These are phyloP conservation scores for Fistulifera solaris DNA, from an alignment of 108 stramenopile species.

Conservation along the genomic window DNA sequence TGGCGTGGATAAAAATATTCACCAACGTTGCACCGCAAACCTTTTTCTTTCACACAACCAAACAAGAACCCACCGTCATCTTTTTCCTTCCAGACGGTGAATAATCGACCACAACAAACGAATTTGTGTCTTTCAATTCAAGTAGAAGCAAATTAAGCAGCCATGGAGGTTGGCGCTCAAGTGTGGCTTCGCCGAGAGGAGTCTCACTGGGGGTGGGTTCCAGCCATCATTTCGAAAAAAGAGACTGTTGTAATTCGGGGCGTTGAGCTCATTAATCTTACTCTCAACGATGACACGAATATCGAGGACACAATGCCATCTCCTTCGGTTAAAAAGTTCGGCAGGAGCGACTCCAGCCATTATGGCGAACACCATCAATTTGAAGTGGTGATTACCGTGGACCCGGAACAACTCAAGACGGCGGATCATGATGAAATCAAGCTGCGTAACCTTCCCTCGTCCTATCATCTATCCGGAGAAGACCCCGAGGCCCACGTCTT, in stretches of 20 bases:
- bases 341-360: constrained; percentile 25
- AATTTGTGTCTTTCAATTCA: no score
- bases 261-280: constrained; percentile 53
- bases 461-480: constrained; percentile 36
- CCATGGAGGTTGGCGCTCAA: constrained; percentile 77
- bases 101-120: no score
- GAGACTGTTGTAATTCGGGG: constrained; percentile 43
- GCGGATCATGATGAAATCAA: constrained; percentile 75
- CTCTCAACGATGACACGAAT: constrained; percentile 38
- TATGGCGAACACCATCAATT: constrained; percentile 46
- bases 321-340: constrained; percentile 9
- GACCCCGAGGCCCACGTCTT: constrained; percentile 49
- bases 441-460: constrained; percentile 54
- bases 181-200: constrained; percentile 76
- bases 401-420: constrained; percentile 57
- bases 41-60: no score
- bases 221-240: constrained; percentile 61
- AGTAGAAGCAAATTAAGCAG: neutral
- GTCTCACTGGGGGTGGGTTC: constrained; percentile 87
- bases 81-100: no score
- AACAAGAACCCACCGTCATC: no score
- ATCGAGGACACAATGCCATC: constrained; percentile 16
- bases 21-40: no score
- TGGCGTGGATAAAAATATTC: no score
- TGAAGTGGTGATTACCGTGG: constrained; percentile 39